Conservation (phyloP, 208 protist species). For the Leishmania aethiopica region DNA sequence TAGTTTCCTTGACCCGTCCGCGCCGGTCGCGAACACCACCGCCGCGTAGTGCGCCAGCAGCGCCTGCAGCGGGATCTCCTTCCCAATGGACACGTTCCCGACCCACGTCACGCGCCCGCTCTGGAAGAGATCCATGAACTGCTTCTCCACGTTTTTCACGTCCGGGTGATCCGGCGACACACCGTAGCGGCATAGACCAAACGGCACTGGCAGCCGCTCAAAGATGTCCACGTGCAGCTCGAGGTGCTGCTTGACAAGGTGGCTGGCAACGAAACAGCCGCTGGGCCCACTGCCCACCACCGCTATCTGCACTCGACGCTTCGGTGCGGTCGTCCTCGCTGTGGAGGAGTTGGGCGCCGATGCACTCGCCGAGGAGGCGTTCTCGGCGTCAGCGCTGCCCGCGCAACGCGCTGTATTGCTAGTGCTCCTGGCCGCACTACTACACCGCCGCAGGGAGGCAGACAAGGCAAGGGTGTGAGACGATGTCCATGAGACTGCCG, state of each 20-base stretch:
- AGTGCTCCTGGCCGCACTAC: background rate
- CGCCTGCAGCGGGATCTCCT: slow-evolving; percentile 64
- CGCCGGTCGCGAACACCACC: slow-evolving; percentile 94
- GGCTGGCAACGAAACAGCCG: slow-evolving; percentile 94
- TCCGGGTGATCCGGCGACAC: slow-evolving; percentile 98
- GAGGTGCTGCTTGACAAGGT: slow-evolving; percentile 80
- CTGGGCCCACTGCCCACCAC: slow-evolving; percentile 95
- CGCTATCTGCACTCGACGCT: slow-evolving; percentile 79
- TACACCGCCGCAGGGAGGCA: slow-evolving; percentile 1
- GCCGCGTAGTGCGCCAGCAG: slow-evolving; percentile 90
- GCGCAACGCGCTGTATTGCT: background rate
- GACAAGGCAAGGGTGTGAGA: background rate
- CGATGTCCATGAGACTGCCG: background rate
- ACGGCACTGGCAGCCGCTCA: slow-evolving; percentile 95
- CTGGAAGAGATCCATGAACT: slow-evolving; percentile 88
- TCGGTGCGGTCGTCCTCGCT: background rate
- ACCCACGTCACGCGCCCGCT: slow-evolving; percentile 84
- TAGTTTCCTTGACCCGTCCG: slow-evolving; percentile 68
- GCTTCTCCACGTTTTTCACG: slow-evolving; percentile 95
- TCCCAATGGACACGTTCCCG: slow-evolving; percentile 93
- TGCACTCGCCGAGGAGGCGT: background rate
- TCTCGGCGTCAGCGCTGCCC: background rate
- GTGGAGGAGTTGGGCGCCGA: background rate
- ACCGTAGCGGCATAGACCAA: slow-evolving; percentile 97
- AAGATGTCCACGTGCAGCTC: slow-evolving; percentile 92